Evolutionary conservation across 768 basidiomycete genomes (phyloP), one percentile per base, ranked within the genome.

Genomic region (Boletus fagicola): DNA sequence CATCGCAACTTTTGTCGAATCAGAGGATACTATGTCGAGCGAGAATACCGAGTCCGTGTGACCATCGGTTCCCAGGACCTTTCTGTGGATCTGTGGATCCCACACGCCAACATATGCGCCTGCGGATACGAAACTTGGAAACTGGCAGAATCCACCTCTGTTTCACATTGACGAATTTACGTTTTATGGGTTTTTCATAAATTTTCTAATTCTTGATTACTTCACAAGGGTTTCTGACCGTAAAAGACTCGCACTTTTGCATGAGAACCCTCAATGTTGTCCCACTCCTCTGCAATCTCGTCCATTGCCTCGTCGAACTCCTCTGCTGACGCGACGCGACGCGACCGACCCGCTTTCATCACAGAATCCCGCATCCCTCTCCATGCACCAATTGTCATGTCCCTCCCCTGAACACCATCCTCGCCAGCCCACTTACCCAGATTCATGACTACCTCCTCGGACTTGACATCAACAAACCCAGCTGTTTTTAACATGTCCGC

Each of bases 221-320:
- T 20, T 48, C 18, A 53, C 10, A 54, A 26, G 20, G 62, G 64
- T 36, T 66, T 68, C 26, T 51, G 64, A 42, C 58, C 67, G 15
- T 38, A 62, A 31, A 56, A 51, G 2, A 46, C 54, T 15, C 53
- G 51, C 39, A 61, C 15, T 5, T 16, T 10, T 0, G 59, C 16
- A 43, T 51, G 49, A 28, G 65, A 62, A 10, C 66, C 66, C 12
- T 58, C 50, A 3, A 45, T 56, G 20, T 46, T 49, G 24, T 69
- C 68, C 71, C 69, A 71, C 42, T 72, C 71, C 33, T 66, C 62
- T 2, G 31, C 54, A 24, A 69, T 16, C 5, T 51, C 60, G n/a
- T 61, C 62, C 22, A 64, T 30, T 5, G 53, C 38, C 35, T 56
- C 52, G 26, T 68, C 65, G 18, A 64, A 65, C 39, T 68, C 68